Evolutionary conservation across 495 filamentous ascomycete species (phyloP), one percentile per base, ranked within the genome.

Genomic region (Pseudevernia furfuracea): DNA sequence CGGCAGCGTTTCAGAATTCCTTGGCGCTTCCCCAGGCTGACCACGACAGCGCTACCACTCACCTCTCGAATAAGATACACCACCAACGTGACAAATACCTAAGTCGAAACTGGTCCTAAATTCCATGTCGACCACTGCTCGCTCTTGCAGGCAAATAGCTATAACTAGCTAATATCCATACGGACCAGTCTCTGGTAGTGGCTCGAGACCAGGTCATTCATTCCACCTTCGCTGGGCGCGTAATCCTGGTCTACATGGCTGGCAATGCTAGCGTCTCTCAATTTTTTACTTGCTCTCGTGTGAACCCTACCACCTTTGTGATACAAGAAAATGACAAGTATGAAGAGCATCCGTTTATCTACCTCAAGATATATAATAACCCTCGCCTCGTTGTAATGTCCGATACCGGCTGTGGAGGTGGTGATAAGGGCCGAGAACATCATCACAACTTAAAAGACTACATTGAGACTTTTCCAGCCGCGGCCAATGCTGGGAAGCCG

Each of bases 261-360:
- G 49, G 14, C 25, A 15, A 32, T 10, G 1, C 52, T 23, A 17
- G 6, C 25, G 14, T 10, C 12, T 34, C 39, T 11, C 67, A 67
- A 14, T 73, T 70, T 39, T 78, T 78, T 62, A 63, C 67, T 5
- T 69, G 66, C 67, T 63, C 63, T 37, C 68, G 71, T 9, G 59
- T 76, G 44, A 78, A 76, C 60, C 10, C 23, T 14, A 68, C 74
- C 17, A 78, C 77, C 12, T 77, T 77, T 60, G 64, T 76, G 38
- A 74, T 77, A 36, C 58, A 67, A 38, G 75, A 79, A 61, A 65
- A 71, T 59, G 76, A 78, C 65, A 61, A 32, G 6, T 78, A 69
- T 63, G 66, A 64, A 30, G 76, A 79, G 60, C 71, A 74, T 58
- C 76, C 76, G 1, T 67, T 77, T 66, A 76, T 79, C 25, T 78